These are phyloP conservation scores for Colletotrichum plurivorum DNA, from an alignment of 2,329 filamentous ascomycete species.

Conservation along the genomic window DNA sequence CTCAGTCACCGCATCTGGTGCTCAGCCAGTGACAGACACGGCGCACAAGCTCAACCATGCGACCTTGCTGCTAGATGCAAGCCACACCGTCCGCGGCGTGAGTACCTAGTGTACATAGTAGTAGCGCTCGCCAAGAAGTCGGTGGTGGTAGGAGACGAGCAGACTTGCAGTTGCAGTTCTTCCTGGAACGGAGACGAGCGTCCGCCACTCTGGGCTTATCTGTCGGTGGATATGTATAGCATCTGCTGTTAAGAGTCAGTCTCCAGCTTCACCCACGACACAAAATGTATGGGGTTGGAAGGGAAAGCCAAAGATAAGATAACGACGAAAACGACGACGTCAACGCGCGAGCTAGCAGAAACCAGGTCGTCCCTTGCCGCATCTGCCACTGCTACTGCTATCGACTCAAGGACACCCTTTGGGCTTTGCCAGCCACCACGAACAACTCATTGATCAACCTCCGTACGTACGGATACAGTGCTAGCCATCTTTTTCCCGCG, in stretches of 20 bases:
- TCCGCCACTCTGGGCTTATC: conserved; percentile 29
- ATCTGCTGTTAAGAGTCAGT: conserved; percentile 24
- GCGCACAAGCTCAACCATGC: conserved; percentile 20
- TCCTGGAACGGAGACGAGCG: conserved; percentile 12
- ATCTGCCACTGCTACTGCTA: background rate
- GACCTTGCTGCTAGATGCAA: conserved; percentile 5
- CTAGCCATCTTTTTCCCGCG: conserved; percentile 13
- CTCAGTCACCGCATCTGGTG: conserved; percentile 24
- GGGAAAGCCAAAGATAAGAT: conserved; percentile 18
- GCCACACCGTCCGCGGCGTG: conserved; percentile 7
- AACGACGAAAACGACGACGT: conserved; percentile 17
- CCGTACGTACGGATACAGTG: conserved; percentile 4
- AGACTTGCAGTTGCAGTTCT: background rate
- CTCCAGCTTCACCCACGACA: conserved; percentile 12
- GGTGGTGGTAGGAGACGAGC: conserved; percentile 6
- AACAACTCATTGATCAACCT: background rate
- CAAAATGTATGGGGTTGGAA: conserved; percentile 8
- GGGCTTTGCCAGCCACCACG: conserved; percentile 4
- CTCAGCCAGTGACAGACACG: conserved; percentile 17
- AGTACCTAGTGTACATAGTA: background rate
- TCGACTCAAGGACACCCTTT: background rate
- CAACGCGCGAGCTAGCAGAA: background rate
- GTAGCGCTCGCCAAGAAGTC: conserved; percentile 9
- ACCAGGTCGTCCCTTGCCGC: conserved; percentile 5
- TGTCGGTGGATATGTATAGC: conserved; percentile 18